Conservation (phyloP, 352 stramenopile genomes). For the Pseudoperonospora humuli region DNA sequence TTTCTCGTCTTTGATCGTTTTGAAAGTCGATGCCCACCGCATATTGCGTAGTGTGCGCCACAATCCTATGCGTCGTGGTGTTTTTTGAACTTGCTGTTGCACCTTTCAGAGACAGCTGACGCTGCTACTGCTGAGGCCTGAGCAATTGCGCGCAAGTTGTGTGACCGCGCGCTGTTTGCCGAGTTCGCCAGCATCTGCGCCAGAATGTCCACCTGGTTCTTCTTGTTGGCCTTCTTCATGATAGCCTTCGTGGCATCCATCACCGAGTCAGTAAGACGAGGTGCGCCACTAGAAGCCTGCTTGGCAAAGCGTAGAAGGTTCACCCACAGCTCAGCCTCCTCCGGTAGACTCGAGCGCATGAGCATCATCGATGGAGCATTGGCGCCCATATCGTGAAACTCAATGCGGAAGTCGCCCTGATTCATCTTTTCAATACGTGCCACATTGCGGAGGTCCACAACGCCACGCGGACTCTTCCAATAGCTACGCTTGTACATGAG, state of each 20-base stretch:
- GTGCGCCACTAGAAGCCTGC: constrained; percentile 28
- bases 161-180: constrained; percentile 24
- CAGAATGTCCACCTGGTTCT: constrained; percentile 39
- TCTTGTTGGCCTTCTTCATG: constrained; percentile 36
- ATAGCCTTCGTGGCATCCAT: constrained; percentile 23
- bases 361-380: constrained; percentile 44
- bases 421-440: constrained; percentile 62
- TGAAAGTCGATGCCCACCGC: constrained; percentile 11
- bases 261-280: constrained; percentile 17
- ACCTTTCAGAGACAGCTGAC: constrained; percentile 22
- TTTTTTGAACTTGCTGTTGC: constrained; percentile 19
- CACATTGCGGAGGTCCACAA: constrained; percentile 62
- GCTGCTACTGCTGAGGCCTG: constrained; percentile 27
- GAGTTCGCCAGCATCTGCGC: constrained; percentile 34
- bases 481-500: constrained; percentile 83
- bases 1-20: constrained; percentile 25
- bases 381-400: constrained; percentile 35
- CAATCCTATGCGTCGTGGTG: constrained; percentile 17
- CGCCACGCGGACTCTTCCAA: constrained; percentile 66
- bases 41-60: constrained; percentile 6
- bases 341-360: constrained; percentile 43
- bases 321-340: constrained; percentile 68
- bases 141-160: constrained; percentile 28
- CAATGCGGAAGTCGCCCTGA: constrained; percentile 54
- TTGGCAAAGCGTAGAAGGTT: constrained; percentile 63